These are phyloP conservation scores for Citrus maxima DNA, from an alignment of 345 rosid genomes.

Conservation along the genomic window DNA sequence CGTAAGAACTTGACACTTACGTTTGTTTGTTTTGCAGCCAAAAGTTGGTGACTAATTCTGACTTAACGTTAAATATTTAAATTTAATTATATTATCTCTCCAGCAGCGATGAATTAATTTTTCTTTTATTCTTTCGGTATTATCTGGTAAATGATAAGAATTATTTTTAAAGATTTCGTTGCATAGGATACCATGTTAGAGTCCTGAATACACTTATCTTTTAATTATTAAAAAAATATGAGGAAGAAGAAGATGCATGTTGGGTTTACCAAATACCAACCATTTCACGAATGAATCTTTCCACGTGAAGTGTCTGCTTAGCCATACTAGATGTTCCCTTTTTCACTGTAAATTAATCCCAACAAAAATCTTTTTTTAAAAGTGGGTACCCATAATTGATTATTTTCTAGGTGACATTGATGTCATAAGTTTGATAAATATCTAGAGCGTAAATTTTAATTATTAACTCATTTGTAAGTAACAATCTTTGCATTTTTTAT, in stretches of 20 bases:
- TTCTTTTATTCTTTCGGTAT: too few species aligned
- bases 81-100: too few species aligned
- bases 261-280: slow-evolving; percentile 30
- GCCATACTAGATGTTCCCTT: not conserved
- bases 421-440: too few species aligned
- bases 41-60: not conserved
- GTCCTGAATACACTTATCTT: not conserved
- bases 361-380: not conserved
- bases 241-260: not conserved
- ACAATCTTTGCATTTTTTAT: too few species aligned
- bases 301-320: slow-evolving; percentile 32
- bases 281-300: slow-evolving; percentile 23
- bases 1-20: not conserved
- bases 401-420: not conserved
- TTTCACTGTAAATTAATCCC: not conserved
- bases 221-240: not conserved
- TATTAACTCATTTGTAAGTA: too few species aligned
- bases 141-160: too few species aligned
- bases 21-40: not conserved
- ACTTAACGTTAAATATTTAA: not conserved
- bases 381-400: slow-evolving; percentile 18
- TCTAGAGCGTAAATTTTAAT: too few species aligned
- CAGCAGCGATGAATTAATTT: too few species aligned
- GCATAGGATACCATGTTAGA: slow-evolving; percentile 11
- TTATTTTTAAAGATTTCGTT: not conserved